Evolutionary conservation across 2,329 filamentous ascomycete species (phyloP).

Genomic region (Diplocarpon rosae): DNA sequence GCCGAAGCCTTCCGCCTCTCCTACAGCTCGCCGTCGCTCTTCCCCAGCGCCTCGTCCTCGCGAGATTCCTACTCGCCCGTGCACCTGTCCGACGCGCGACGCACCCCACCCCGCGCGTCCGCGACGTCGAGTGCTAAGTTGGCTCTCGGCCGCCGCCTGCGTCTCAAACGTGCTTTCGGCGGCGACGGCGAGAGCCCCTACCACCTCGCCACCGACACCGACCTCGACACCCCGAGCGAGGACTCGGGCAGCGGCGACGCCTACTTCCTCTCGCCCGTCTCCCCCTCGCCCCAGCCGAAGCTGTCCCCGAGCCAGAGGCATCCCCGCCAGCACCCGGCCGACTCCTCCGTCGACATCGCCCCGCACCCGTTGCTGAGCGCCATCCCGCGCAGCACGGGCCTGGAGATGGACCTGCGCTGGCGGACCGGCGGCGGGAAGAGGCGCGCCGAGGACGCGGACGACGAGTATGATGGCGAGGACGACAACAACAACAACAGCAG

Average conservation of each 20-base stretch:
- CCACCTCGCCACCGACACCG: constrained; percentile 29
- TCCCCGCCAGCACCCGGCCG: constrained; percentile 8
- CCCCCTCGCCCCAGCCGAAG: constrained; percentile 9
- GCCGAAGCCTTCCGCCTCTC: constrained; percentile 33
- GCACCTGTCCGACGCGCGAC: constrained; percentile 16
- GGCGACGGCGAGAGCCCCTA: constrained; percentile 31
- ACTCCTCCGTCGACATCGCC: constrained; percentile 16
- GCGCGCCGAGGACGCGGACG: constrained; percentile 18
- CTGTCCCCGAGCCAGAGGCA: neutral
- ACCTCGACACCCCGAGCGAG: constrained; percentile 21
- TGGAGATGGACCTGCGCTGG: constrained; percentile 4
- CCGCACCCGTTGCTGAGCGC: constrained; percentile 35
- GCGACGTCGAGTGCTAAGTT: neutral
- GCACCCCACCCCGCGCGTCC: constrained; percentile 2
- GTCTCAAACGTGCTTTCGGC: constrained; percentile 27
- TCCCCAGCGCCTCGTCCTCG: constrained; percentile 13
- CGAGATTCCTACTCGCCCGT: constrained; percentile 24
- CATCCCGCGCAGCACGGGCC: constrained; percentile 30
- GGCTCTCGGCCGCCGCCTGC: constrained; percentile 16
- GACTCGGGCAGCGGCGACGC: constrained; percentile 20
- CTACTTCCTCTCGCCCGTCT: constrained; percentile 22
- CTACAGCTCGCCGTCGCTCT: constrained; percentile 15
- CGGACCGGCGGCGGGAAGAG: constrained; percentile 9
- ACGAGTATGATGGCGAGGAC: constrained; percentile 23
- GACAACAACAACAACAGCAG: neutral